A percentile compares a stretch with the other conserved stretches of the same genome.
phyloP scores from a whole-genome alignment of 306 rosid genomes.

The Alnus glutinosa region DNA sequence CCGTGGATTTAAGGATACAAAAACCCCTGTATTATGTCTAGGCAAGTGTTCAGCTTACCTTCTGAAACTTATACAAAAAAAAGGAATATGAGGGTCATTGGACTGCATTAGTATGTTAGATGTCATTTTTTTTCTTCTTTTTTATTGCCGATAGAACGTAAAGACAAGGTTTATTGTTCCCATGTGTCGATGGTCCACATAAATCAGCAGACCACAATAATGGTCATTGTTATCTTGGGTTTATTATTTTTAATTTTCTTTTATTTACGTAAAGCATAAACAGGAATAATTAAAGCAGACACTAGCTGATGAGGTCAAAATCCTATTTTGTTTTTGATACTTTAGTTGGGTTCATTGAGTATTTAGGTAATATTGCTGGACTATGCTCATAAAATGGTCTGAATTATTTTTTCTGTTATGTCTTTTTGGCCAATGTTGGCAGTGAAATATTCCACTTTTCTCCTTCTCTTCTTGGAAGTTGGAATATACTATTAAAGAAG shows the following conservation, averaged over 20 bases:
- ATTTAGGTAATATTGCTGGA: background rate
- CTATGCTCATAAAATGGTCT: background rate
- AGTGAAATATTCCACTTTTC: too few species aligned
- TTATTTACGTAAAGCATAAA: background rate
- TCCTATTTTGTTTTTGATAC: too few species aligned
- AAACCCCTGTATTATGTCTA: conserved; percentile 85
- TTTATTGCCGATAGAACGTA: too few species aligned
- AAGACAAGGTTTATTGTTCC: too few species aligned
- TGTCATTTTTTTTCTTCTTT: too few species aligned
- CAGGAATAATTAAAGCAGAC: background rate
- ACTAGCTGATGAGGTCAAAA: background rate
- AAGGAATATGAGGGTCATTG: background rate
- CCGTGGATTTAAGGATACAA: conserved; percentile 96
- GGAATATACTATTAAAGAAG: background rate
- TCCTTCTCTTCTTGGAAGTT: background rate
- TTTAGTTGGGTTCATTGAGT: background rate
- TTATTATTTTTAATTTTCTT: background rate
- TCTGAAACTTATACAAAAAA: background rate
- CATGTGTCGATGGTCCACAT: too few species aligned
- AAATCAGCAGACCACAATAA: background rate
- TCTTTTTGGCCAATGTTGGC: background rate
- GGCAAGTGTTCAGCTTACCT: conserved; percentile 52
- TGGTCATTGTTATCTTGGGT: background rate
- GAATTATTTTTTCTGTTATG: background rate
- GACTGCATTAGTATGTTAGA: background rate